Evolutionary conservation across 129 eudicot genomes (phyloP).

Genomic region (Heracleum sosnowskyi): DNA sequence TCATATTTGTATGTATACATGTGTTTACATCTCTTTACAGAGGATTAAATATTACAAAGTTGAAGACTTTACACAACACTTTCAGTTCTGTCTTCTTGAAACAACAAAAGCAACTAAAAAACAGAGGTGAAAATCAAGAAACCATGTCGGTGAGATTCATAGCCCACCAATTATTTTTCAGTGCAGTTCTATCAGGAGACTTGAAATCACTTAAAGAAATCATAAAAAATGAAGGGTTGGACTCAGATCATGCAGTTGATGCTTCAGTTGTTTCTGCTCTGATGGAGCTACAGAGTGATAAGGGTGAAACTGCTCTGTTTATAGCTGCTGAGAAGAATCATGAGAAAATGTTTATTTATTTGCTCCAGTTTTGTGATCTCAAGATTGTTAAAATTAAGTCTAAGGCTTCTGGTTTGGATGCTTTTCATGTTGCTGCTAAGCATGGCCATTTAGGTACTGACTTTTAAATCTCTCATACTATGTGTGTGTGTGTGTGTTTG

Average conservation of each 20-base stretch:
- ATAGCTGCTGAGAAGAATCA: conserved; percentile 59
- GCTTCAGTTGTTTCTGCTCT: conserved; percentile 32
- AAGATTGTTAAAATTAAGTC: conserved; percentile 49
- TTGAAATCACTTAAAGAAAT: conserved; percentile 46
- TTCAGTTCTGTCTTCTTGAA: conserved; percentile 10
- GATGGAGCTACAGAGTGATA: conserved; percentile 61
- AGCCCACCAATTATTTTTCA: conserved; percentile 67
- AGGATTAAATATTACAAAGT: conserved; percentile 13
- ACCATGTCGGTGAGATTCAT: conserved; percentile 60
- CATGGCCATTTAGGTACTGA: conserved; percentile 66
- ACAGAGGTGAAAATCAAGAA: conserved; percentile 37
- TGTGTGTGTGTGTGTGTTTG: neutral
- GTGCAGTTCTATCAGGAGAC: conserved; percentile 70
- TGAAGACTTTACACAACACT: conserved; percentile 1
- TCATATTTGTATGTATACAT: neutral
- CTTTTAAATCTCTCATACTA: neutral
- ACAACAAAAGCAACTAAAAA: conserved; percentile 16
- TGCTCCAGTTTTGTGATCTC: conserved; percentile 59
- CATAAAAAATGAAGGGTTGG: conserved; percentile 46
- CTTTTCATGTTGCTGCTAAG: conserved; percentile 76
- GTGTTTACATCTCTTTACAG: neutral
- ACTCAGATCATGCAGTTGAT: conserved; percentile 18
- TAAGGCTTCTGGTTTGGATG: conserved; percentile 49
- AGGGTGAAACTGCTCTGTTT: conserved; percentile 71
- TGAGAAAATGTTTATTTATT: conserved; percentile 39